These are phyloP conservation scores for Pseudocercospora musae DNA, from an alignment of 2,329 filamentous ascomycete genomes.

Conservation along the genomic window DNA sequence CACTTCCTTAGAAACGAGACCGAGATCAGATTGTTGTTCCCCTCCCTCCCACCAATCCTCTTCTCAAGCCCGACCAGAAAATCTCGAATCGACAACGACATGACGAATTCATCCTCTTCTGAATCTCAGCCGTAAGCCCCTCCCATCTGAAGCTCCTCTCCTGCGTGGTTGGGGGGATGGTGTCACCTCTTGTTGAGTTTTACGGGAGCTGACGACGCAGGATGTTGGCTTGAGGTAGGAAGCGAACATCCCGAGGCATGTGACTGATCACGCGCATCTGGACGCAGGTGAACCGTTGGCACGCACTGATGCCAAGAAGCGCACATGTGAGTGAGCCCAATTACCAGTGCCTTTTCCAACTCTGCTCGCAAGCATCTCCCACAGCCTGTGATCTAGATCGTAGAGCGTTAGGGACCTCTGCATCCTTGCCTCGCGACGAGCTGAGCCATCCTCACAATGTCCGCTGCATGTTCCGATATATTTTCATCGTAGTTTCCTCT, in stretches of 20 bases:
- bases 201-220: not conserved
- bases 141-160: too few relatives aligned
- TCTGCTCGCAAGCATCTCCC: not conserved
- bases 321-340: not conserved
- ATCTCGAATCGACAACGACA: slow-evolving; percentile 20
- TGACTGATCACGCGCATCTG: not conserved
- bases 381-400: too few relatives aligned
- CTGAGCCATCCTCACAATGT: too few relatives aligned
- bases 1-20: slow-evolving; percentile 23
- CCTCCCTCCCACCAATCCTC: slow-evolving; percentile 4
- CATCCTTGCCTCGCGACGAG: too few relatives aligned
- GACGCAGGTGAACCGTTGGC: not conserved
- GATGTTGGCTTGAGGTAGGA: too few relatives aligned
- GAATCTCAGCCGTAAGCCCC: slow-evolving; percentile 7
- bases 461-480: too few relatives aligned
- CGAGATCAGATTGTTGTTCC: slow-evolving; percentile 31
- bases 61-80: slow-evolving; percentile 23
- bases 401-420: too few relatives aligned
- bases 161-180: not conserved
- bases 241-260: not conserved
- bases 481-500: too few relatives aligned
- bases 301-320: not conserved
- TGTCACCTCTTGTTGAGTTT: not conserved
- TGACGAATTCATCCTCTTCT: slow-evolving; percentile 15
- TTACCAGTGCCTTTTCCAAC: not conserved